Conservation (phyloP, 2,329 filamentous ascomycete genomes). For the Pseudodiploospora longispora region DNA sequence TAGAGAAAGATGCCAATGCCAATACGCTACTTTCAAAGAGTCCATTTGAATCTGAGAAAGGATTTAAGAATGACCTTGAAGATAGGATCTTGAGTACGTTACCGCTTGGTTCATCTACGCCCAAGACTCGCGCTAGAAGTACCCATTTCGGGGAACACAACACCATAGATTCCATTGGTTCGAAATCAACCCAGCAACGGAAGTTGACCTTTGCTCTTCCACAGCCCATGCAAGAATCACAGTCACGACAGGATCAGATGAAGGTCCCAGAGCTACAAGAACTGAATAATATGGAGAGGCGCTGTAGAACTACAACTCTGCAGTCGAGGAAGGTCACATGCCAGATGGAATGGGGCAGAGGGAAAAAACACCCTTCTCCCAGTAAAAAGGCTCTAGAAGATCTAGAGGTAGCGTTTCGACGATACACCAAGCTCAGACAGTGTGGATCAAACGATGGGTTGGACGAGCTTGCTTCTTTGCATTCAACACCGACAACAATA, state of each 20-base stretch:
- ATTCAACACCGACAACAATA: conserved; percentile 10
- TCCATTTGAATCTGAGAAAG: conserved; percentile 29
- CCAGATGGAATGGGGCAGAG: no score
- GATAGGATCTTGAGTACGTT: conserved; percentile 28
- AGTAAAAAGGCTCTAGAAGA: conserved; percentile 32
- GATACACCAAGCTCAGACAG: conserved; percentile 19
- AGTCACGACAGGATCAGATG: neutral
- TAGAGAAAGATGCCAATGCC: neutral
- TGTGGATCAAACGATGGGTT: conserved; percentile 12
- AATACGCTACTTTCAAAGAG: conserved; percentile 3
- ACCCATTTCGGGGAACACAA: neutral
- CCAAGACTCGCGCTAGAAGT: conserved; percentile 19
- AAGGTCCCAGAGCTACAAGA: neutral
- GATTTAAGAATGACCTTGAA: conserved; percentile 30
- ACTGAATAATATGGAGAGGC: no score
- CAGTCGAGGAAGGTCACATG: no score
- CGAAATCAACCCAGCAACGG: no score
- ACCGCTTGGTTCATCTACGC: conserved; percentile 31
- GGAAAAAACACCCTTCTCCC: conserved; percentile 38
- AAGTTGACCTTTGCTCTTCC: no score
- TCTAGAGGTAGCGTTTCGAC: conserved; percentile 27
- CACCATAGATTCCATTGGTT: no score
- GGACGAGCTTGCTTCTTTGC: conserved; percentile 23
- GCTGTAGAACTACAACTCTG: no score
- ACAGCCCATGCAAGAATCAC: no score